Evolutionary conservation across 768 basidiomycete genomes (phyloP), one percentile per base, ranked within the genome.

Genomic region (Phlegmacium glaucopus): DNA sequence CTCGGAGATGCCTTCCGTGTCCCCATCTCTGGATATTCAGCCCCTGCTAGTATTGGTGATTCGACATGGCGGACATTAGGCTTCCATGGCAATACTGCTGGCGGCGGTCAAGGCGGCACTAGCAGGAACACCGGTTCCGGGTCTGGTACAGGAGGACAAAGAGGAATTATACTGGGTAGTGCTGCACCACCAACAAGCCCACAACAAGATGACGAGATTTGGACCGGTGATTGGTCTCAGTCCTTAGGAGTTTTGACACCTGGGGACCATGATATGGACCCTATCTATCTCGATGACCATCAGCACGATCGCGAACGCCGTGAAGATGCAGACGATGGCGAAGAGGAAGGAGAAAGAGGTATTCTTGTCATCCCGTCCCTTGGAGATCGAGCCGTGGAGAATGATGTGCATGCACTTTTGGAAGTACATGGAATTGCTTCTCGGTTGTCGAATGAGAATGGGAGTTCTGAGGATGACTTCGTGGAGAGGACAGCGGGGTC

Each of bases 1-100:
- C 61, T 78, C 16, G 79, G 79, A 45, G 82, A 84, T 49, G 74
- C 78, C 2, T 81, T 83, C 70, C 72, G 80, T n/a, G 72, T 79
- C 42, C 53, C 71, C 6, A 52, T 68, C 49, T 63, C 55, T 16
- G 54, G 68, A 17, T 72, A 71, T 49, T 71, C 70, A 1, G 68
- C 72, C 1, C 73, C 72, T 4, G 66, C 65, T 29, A 69, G 67
- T 16, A 72, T 73, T 35, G 71, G 70, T 0, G 73, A 75, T 45
- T 75, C 73, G 17, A 75, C 73, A 6, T 75, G 72, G 72, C 63
- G 71, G 32, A 69, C 73, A 1, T 53, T 75, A 8, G 54, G 56
- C 44, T 55, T 61, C n/a, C 46, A 43, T 17, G 47, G 55, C 44
- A 8, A 44, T 39, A 35, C 22, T 17, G 35, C 39, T 25, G 39